phyloP scores from a whole-genome alignment of 352 stramenopile species.

The Phytophthora fragariaefolia region DNA sequence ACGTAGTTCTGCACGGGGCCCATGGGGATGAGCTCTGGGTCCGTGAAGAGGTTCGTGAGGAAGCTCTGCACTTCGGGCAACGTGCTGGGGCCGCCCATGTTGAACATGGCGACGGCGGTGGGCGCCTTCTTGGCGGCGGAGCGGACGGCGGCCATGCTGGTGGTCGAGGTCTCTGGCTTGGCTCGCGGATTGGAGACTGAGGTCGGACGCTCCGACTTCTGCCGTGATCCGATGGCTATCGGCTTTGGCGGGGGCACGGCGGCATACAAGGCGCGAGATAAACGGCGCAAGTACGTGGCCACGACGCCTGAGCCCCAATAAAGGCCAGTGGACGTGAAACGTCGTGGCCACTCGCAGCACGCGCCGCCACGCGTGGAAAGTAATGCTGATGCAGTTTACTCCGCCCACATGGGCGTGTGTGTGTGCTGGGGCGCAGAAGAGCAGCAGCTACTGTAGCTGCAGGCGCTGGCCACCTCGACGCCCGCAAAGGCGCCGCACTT shows the following conservation, averaged over 20 bases:
- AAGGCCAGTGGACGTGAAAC: conserved; percentile 3
- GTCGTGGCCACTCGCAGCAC: conserved; percentile 15
- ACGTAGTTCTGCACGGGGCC: conserved; percentile 90
- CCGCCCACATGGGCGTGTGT: not conserved
- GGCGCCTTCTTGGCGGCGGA: conserved; percentile 48
- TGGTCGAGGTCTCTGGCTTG: not conserved
- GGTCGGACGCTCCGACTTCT: conserved; percentile 16
- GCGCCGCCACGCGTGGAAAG: conserved; percentile 1
- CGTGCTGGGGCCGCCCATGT: conserved; percentile 97
- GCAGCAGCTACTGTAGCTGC: conserved; percentile 1
- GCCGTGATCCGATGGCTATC: conserved; percentile 26
- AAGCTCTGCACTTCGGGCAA: conserved; percentile 96
- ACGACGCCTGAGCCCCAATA: conserved; percentile 12
- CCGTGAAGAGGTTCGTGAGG: conserved; percentile 98
- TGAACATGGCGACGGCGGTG: conserved; percentile 93
- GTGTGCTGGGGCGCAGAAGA: not conserved
- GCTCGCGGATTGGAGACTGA: conserved; percentile 22
- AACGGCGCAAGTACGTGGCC: not conserved
- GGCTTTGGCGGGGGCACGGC: conserved; percentile 9
- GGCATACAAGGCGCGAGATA: conserved; percentile 17
- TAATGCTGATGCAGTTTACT: not conserved
- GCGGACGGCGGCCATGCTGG: conserved; percentile 30
- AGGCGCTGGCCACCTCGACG: conserved; percentile 1
- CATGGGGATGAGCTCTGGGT: conserved; percentile 99
- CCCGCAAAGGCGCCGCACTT: not conserved